Conservation (phyloP, 2,329 filamentous ascomycete genomes). For the Epichloe typhina region DNA sequence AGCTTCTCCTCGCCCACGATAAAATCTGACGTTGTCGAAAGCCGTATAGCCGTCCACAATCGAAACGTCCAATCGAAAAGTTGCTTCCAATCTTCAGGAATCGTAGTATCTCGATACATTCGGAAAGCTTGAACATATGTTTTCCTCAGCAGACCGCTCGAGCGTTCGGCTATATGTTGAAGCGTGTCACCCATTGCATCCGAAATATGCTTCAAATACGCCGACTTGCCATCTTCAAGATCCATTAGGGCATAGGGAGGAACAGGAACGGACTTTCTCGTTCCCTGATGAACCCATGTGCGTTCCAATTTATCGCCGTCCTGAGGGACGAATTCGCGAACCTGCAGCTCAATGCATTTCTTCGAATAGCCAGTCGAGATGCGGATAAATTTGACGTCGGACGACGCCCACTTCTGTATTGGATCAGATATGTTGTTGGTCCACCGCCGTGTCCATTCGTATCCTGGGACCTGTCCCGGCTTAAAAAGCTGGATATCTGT, state of each 20-base stretch:
- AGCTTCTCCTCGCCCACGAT: constrained; percentile 46
- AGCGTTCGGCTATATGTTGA: constrained; percentile 20
- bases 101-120: constrained; percentile 18
- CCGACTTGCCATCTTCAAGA: constrained; percentile 33
- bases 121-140: constrained; percentile 37
- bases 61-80: constrained; percentile 37
- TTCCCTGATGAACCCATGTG: constrained; percentile 37
- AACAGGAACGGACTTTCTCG: constrained; percentile 33
- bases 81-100: constrained; percentile 25
- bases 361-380: constrained; percentile 42
- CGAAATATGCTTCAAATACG: constrained; percentile 38
- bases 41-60: constrained; percentile 46
- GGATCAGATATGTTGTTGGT: constrained; percentile 40
- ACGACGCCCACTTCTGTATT: constrained; percentile 41
- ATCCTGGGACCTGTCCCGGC: constrained; percentile 42
- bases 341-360: constrained; percentile 32
- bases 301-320: constrained; percentile 41
- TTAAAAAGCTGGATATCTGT: constrained; percentile 45
- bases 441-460: constrained; percentile 48
- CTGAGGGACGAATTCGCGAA: constrained; percentile 41
- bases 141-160: constrained; percentile 28
- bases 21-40: constrained; percentile 46
- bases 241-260: constrained; percentile 45
- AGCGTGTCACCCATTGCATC: constrained; percentile 34
- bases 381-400: constrained; percentile 34